Percentiles rank a stretch among this genome's conserved stretches.
Conservation (phyloP, 2,329 filamentous ascomycete species). For the Cryoendolithus antarcticus region DNA sequence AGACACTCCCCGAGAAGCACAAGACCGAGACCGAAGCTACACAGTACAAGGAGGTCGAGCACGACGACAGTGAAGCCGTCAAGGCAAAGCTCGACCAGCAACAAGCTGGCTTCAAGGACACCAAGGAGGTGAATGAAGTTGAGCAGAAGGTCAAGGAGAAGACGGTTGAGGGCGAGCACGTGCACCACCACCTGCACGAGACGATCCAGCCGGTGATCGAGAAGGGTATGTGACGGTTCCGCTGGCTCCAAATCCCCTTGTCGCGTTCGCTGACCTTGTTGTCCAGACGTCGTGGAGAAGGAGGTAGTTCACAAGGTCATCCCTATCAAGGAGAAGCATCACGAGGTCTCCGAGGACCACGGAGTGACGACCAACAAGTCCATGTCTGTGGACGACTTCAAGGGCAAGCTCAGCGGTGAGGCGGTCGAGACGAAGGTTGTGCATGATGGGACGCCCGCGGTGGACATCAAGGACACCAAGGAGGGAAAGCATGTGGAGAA, state of each 20-base stretch:
- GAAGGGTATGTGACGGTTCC: conserved; percentile 29
- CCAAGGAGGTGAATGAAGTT: conserved; percentile 34
- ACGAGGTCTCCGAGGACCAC: conserved; percentile 55
- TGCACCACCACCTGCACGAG: conserved; percentile 56
- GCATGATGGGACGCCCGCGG: not conserved
- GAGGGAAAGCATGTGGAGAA: too few species aligned
- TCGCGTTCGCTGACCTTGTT: not conserved
- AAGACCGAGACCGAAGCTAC: conserved; percentile 45
- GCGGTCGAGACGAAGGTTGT: not conserved
- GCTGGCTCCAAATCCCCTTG: too few species aligned
- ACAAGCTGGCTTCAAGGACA: conserved; percentile 41
- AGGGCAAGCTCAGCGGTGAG: conserved; percentile 43
- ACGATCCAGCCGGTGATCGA: conserved; percentile 59
- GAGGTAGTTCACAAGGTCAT: conserved; percentile 58
- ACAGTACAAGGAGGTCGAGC: conserved; percentile 49
- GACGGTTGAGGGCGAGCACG: conserved; percentile 45
- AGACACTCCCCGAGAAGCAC: conserved; percentile 50
- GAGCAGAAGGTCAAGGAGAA: conserved; percentile 9
- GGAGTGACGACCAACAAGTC: conserved; percentile 50
- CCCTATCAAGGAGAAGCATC: conserved; percentile 60
- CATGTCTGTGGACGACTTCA: conserved; percentile 51
- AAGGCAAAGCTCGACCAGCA: conserved; percentile 40
- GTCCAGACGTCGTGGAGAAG: conserved; percentile 48
- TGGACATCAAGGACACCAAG: too few species aligned
- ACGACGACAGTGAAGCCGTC: conserved; percentile 43